Percentiles rank a stretch among this genome's conserved stretches.
These are phyloP conservation scores for Petunia secreta DNA, from an alignment of 257 asterid species.

Conservation along the genomic window DNA sequence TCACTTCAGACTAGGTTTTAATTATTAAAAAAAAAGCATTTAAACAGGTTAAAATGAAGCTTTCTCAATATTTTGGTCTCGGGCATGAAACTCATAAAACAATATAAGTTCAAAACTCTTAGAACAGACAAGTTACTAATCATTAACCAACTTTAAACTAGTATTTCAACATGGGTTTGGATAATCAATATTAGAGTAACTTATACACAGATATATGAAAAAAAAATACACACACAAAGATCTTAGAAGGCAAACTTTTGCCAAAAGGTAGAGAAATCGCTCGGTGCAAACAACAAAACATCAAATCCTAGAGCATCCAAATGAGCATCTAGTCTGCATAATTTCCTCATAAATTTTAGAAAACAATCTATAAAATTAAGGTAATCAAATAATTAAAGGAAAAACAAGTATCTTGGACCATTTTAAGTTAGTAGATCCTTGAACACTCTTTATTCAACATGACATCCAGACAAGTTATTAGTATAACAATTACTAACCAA, in stretches of 20 bases:
- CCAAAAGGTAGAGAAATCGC: constrained; percentile 96
- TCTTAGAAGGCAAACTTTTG: constrained; percentile 99
- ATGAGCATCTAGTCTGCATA: constrained; percentile 85
- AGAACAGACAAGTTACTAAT: constrained; percentile 25
- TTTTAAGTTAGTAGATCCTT: constrained; percentile 81
- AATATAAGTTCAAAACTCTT: not conserved
- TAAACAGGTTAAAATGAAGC: too few relatives aligned
- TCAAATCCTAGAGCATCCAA: constrained; percentile 88
- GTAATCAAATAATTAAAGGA: not conserved
- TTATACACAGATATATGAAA: not conserved
- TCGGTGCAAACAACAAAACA: constrained; percentile 95
- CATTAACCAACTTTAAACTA: not conserved
- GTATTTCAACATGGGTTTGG: not conserved
- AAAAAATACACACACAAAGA: too few relatives aligned
- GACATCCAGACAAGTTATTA: constrained; percentile 91
- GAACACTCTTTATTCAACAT: constrained; percentile 94
- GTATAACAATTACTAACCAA: constrained; percentile 94
- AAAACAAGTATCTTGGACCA: constrained; percentile 76
- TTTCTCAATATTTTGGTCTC: too few relatives aligned
- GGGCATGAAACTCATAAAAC: too few relatives aligned
- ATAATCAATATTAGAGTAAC: not conserved
- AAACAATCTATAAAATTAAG: constrained; percentile 16
- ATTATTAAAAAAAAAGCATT: too few relatives aligned
- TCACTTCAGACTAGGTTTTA: too few relatives aligned
- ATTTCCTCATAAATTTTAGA: constrained; percentile 12